Percentiles rank a stretch among this genome's conserved stretches.
phyloP scores from a whole-genome alignment of 2,329 filamentous ascomycete genomes.

The Thielaviopsis ethacetica region DNA sequence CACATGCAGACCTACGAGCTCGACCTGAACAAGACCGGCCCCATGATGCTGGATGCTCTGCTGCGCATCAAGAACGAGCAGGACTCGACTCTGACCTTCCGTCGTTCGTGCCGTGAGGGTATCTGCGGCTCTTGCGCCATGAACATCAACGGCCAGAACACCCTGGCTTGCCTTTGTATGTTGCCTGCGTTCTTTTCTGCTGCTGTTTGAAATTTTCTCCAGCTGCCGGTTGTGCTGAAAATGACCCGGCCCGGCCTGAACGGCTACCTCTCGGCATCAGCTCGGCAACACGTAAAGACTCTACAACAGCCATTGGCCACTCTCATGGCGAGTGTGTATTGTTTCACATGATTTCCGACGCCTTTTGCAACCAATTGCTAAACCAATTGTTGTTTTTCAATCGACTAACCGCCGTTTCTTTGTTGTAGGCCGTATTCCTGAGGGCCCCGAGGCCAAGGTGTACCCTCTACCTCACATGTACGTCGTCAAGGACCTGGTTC shows the following conservation, averaged over 20 bases:
- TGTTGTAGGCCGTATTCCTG: constrained; percentile 73
- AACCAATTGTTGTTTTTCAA: neutral
- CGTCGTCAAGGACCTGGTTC: constrained; percentile 96
- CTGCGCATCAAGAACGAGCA: constrained; percentile 99
- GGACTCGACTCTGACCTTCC: constrained; percentile 91
- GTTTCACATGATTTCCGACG: neutral
- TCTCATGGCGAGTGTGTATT: neutral
- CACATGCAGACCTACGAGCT: constrained; percentile 89
- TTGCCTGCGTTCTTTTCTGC: constrained; percentile 16
- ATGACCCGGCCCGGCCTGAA: constrained; percentile 1
- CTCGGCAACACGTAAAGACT: constrained; percentile 5
- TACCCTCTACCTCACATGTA: constrained; percentile 98
- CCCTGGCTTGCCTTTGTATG: constrained; percentile 90
- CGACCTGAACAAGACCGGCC: constrained; percentile 96
- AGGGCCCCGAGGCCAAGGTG: constrained; percentile 79
- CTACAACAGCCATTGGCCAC: neutral
- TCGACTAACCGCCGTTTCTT: neutral
- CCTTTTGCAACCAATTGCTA: neutral
- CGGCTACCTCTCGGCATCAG: constrained; percentile 1
- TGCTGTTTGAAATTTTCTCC: neutral
- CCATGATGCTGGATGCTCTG: constrained; percentile 93
- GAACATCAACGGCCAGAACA: constrained; percentile 99
- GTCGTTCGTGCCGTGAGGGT: constrained; percentile 89
- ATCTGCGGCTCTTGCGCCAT: constrained; percentile 98
- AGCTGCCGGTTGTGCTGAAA: neutral